These are phyloP conservation scores for Leucocoprinus sp. DNA, from an alignment of 768 basidiomycete species.

Conservation along the genomic window DNA sequence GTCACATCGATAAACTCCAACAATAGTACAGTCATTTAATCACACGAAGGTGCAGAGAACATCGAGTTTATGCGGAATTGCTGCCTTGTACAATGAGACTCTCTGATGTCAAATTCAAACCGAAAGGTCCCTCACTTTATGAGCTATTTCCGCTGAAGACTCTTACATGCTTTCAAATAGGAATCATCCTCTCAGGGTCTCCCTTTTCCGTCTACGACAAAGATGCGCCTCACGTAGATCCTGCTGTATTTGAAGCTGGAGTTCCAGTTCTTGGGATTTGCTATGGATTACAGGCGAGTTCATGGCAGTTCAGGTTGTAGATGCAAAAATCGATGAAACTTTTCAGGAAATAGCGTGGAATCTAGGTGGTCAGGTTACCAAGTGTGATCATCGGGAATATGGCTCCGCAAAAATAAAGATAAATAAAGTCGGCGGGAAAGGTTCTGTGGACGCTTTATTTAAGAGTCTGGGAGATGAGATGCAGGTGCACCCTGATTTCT, in stretches of 20 bases:
- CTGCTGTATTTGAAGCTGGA: constrained; percentile 77
- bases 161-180: constrained; percentile 24
- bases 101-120: constrained; percentile 83
- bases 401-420: constrained; percentile 83
- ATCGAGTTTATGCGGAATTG: constrained; percentile 95
- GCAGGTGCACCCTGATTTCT: constrained; percentile 47
- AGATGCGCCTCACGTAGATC: constrained; percentile 91
- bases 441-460: constrained; percentile 67
- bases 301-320: neutral
- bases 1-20: constrained; percentile 9
- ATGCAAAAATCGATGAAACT: neutral
- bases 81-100: constrained; percentile 94
- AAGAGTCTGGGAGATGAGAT: constrained; percentile 82
- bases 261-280: constrained; percentile 96
- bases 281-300: constrained; percentile 84
- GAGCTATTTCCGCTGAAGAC: constrained; percentile 1
- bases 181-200: constrained; percentile 95
- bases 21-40: constrained; percentile 93
- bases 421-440: constrained; percentile 45
- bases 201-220: constrained; percentile 96
- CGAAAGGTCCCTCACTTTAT: constrained; percentile 62
- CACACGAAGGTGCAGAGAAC: constrained; percentile 93
- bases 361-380: constrained; percentile 74
- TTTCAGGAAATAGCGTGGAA: constrained; percentile 88
- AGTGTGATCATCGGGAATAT: constrained; percentile 91